These are phyloP conservation scores for Gypsophila paniculata DNA, from an alignment of 179 eudicot genomes.

Conservation along the genomic window DNA sequence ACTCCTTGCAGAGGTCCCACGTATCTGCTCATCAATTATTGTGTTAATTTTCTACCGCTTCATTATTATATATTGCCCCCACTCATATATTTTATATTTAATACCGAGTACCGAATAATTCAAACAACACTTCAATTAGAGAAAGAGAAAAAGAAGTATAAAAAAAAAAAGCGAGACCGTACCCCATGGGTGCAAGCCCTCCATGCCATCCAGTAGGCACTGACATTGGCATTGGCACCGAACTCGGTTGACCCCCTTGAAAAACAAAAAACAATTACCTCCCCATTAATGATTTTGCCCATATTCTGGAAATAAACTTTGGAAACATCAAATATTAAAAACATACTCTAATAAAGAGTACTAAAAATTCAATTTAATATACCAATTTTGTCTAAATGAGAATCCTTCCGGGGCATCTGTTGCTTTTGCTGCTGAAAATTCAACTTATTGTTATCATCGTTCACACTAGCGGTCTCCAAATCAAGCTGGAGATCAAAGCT, in stretches of 20 bases:
- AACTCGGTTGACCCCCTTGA: slow-evolving; percentile 54
- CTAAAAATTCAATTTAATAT: slow-evolving; percentile 1
- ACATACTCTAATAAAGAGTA: background rate
- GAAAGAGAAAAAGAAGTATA: background rate
- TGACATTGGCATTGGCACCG: slow-evolving; percentile 70
- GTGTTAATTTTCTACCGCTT: slow-evolving; percentile 12
- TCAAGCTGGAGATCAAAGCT: slow-evolving; percentile 54
- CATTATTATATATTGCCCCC: slow-evolving; percentile 8
- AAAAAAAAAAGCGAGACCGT: slow-evolving; percentile 25
- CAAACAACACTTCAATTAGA: background rate
- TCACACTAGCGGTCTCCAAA: slow-evolving; percentile 44
- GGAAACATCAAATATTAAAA: background rate
- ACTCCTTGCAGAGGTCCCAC: slow-evolving; percentile 97
- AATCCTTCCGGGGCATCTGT: slow-evolving; percentile 35
- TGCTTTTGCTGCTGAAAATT: slow-evolving; percentile 38
- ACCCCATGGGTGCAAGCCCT: slow-evolving; percentile 93
- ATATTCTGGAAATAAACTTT: background rate
- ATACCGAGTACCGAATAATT: background rate
- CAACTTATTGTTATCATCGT: slow-evolving; percentile 33
- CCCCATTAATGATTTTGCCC: background rate
- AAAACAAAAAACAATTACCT: background rate
- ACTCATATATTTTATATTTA: slow-evolving; percentile 4
- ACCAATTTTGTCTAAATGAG: slow-evolving; percentile 55
- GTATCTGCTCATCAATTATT: slow-evolving; percentile 50
- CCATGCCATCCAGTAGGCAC: slow-evolving; percentile 83